phyloP scores from a whole-genome alignment of 768 basidiomycete species.

The Kwoniella bestiolae region DNA sequence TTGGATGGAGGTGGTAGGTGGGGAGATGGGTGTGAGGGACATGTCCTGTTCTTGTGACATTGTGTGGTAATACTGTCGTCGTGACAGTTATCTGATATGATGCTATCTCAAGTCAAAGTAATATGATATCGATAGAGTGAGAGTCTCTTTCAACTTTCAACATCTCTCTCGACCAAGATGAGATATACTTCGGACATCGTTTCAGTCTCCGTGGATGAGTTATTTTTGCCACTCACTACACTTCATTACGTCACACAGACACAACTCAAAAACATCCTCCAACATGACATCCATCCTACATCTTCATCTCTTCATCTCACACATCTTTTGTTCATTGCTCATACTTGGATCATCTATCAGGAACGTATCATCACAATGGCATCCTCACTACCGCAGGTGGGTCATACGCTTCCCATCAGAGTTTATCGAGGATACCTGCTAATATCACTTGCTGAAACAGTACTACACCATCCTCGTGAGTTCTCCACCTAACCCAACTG shows the following conservation, averaged over 20 bases:
- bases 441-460: constrained; percentile 10
- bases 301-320: background rate
- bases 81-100: background rate
- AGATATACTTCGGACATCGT: background rate
- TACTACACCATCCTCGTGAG: constrained; percentile 50
- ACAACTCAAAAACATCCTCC: background rate
- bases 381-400: constrained; percentile 42
- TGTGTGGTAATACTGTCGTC: background rate
- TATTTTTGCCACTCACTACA: constrained; percentile 14
- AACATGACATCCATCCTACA: background rate
- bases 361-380: constrained; percentile 36
- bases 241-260: constrained; percentile 16
- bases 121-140: background rate
- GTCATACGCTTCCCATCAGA: background rate
- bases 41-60: background rate
- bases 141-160: background rate
- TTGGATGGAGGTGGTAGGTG: background rate
- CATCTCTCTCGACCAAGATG: background rate
- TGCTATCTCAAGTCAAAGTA: background rate
- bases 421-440: too few relatives aligned
- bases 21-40: constrained; percentile 11
- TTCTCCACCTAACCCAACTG: background rate
- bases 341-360: background rate
- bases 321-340: background rate
- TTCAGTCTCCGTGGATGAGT: background rate